These are phyloP conservation scores for Leccinum barrowsii DNA, from an alignment of 768 basidiomycete genomes.

Conservation along the genomic window DNA sequence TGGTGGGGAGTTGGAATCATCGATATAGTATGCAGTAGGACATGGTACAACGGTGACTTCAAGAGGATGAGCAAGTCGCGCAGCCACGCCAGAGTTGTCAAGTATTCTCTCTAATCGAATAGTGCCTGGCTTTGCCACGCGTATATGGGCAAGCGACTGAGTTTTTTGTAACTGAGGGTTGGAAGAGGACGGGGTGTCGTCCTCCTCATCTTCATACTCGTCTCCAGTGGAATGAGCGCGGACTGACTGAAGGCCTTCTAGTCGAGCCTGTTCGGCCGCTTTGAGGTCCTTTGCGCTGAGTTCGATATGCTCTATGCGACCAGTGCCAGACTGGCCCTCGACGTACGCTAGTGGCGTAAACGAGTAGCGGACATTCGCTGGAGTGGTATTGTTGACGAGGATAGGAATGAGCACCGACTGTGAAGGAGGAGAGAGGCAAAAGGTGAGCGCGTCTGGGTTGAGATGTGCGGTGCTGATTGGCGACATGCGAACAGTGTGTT, in stretches of 20 bases:
- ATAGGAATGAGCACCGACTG: slow-evolving; percentile 70
- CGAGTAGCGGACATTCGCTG: slow-evolving; percentile 68
- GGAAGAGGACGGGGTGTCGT: slow-evolving; percentile 28
- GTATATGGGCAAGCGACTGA: slow-evolving; percentile 71
- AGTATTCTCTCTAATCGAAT: slow-evolving; percentile 71
- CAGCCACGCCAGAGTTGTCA: slow-evolving; percentile 67
- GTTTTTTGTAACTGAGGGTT: slow-evolving; percentile 62
- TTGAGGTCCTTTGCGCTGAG: slow-evolving; percentile 63
- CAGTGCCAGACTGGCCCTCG: slow-evolving; percentile 36
- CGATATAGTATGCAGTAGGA: slow-evolving; percentile 66
- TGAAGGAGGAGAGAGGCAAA: slow-evolving; percentile 61
- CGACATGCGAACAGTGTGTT: slow-evolving; percentile 89
- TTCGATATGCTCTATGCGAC: slow-evolving; percentile 52
- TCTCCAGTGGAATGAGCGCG: slow-evolving; percentile 50
- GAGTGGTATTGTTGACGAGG: slow-evolving; percentile 86
- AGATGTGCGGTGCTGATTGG: slow-evolving; percentile 91
- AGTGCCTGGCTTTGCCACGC: slow-evolving; percentile 67
- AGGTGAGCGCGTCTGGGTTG: slow-evolving; percentile 71
- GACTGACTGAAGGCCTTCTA: slow-evolving; percentile 46
- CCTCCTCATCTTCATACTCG: slow-evolving; percentile 64
- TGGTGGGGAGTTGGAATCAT: slow-evolving; percentile 32
- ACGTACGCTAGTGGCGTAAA: slow-evolving; percentile 59
- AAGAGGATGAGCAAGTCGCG: slow-evolving; percentile 61
- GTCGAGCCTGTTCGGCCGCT: slow-evolving; percentile 57
- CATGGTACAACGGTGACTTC: slow-evolving; percentile 79